phyloP scores from a whole-genome alignment of 768 basidiomycete species.

The Hericium coralloides region DNA sequence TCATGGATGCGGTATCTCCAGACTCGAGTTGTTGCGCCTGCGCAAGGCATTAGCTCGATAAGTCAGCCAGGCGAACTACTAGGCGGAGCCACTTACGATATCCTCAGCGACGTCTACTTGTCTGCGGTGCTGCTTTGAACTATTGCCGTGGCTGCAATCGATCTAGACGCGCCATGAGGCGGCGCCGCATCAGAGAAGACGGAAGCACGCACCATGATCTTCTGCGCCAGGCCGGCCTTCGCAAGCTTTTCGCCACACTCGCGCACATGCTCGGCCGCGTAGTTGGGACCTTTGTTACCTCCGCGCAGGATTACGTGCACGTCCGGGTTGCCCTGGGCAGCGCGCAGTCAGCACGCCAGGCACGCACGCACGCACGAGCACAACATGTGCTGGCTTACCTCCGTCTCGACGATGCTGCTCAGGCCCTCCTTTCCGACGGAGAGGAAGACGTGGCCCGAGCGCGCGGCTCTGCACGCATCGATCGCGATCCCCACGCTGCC shows the following conservation, averaged over 20 bases:
- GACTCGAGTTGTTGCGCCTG: conserved; percentile 69
- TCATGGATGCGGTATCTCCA: conserved; percentile 58
- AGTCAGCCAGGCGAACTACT: conserved; percentile 2
- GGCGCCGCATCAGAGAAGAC: not conserved
- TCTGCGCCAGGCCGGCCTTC: conserved; percentile 71
- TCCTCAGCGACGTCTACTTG: conserved; percentile 87
- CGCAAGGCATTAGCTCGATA: conserved; percentile 12
- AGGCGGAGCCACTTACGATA: conserved; percentile 47
- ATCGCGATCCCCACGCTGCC: conserved; percentile 87
- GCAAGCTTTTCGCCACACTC: conserved; percentile 64
- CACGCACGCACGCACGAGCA: not conserved
- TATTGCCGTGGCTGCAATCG: conserved; percentile 96
- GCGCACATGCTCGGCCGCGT: conserved; percentile 66
- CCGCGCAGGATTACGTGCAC: conserved; percentile 95
- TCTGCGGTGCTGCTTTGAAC: conserved; percentile 81
- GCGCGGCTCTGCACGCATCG: conserved; percentile 91
- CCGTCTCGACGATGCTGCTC: conserved; percentile 91
- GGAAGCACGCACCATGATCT: conserved; percentile 67
- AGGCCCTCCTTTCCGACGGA: conserved; percentile 95
- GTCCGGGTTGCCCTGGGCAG: conserved; percentile 69
- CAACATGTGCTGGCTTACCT: conserved; percentile 31
- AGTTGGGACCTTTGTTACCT: conserved; percentile 86
- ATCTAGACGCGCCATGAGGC: conserved; percentile 39
- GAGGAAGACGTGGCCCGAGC: conserved; percentile 88
- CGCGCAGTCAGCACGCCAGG: no score